A percentile compares a stretch with the other conserved stretches of the same genome.
Evolutionary conservation across 176 grass and related monocot species (phyloP).

Genomic region (Saccharum spontaneum): DNA sequence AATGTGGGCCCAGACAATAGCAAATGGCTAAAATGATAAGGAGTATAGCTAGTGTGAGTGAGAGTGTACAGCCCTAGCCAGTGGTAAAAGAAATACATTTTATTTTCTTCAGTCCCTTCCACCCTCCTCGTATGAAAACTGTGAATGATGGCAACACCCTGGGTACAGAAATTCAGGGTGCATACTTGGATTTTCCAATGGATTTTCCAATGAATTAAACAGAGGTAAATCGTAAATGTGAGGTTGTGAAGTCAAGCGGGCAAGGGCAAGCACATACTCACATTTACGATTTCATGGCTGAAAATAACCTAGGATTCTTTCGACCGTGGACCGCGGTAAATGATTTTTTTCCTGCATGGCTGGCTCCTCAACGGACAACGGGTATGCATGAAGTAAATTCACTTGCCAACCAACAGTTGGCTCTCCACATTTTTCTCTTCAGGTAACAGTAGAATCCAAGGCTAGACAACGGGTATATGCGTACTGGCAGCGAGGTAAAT

Average conservation of each 20-base stretch:
- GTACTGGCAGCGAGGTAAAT: conserved; percentile 21
- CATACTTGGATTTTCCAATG: background rate
- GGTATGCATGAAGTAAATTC: conserved; percentile 19
- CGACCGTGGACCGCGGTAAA: background rate
- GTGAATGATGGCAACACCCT: background rate
- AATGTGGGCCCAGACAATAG: conserved; percentile 5
- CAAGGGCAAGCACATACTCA: background rate
- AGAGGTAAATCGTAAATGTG: background rate
- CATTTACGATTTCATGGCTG: no score
- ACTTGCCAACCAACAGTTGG: conserved; percentile 25
- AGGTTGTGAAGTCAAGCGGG: conserved; percentile 9
- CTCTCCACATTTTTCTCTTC: background rate
- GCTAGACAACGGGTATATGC: background rate
- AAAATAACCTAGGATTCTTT: conserved; percentile 31
- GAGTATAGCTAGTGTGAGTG: background rate
- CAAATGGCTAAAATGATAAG: background rate
- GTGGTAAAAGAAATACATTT: background rate
- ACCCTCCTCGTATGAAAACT: background rate
- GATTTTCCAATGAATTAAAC: background rate
- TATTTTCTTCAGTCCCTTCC: no score
- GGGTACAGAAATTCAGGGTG: background rate
- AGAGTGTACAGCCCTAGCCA: background rate
- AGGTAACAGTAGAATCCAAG: conserved; percentile 29
- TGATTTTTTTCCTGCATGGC: background rate
- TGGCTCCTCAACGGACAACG: background rate